phyloP scores from a whole-genome alignment of 371 early-diverging fungal species.

The Mucor saturninus region DNA sequence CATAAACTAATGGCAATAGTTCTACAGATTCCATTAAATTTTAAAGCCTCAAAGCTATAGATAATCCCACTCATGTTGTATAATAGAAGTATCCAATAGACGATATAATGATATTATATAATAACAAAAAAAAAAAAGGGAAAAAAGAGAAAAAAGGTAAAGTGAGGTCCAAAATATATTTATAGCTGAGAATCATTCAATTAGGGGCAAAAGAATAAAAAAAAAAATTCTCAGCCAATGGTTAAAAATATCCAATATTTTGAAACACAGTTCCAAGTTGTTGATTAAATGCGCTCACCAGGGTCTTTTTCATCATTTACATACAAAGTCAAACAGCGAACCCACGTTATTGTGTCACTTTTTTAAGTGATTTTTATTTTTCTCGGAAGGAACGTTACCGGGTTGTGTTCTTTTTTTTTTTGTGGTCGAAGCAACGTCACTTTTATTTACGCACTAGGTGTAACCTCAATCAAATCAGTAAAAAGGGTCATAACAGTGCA shows the following conservation, averaged over 20 bases:
- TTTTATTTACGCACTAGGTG: not conserved
- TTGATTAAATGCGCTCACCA: not conserved
- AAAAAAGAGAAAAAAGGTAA: slow-evolving; percentile 8
- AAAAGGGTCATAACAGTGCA: too few species aligned
- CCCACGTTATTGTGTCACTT: slow-evolving; percentile 2
- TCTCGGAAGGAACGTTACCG: not conserved
- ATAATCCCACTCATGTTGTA: slow-evolving; percentile 45
- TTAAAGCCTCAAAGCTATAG: slow-evolving; percentile 37
- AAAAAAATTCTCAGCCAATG: slow-evolving; percentile 20
- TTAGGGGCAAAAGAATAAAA: not conserved
- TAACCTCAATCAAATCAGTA: not conserved
- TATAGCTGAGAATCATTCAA: slow-evolving; percentile 5
- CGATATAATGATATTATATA: not conserved
- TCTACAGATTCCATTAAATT: slow-evolving; percentile 85
- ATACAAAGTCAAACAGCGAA: not conserved
- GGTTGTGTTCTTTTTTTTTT: not conserved
- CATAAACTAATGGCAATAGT: slow-evolving; percentile 85
- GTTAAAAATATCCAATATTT: slow-evolving; percentile 14
- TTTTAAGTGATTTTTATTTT: not conserved
- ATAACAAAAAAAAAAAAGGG: slow-evolving; percentile 4
- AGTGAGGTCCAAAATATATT: slow-evolving; percentile 11
- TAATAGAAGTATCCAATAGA: not conserved
- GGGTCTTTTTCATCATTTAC: too few species aligned
- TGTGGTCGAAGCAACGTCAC: too few species aligned
- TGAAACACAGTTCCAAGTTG: not conserved